Conservation (phyloP, 2,329 filamentous ascomycete genomes). For the Fonsecaea nubica region DNA sequence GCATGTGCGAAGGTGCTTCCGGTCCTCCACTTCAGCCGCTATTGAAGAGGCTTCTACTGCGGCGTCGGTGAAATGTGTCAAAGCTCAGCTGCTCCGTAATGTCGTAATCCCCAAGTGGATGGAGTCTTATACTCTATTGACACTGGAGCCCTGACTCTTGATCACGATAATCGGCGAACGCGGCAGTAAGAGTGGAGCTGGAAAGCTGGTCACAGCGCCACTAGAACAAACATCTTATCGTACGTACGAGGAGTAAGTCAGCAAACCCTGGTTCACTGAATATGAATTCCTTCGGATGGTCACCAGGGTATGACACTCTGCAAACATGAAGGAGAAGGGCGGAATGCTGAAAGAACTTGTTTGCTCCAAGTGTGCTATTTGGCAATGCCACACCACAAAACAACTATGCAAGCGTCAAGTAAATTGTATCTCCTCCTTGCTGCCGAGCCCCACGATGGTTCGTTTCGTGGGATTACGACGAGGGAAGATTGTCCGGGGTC, state of each 20-base stretch:
- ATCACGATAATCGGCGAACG: constrained; percentile 13
- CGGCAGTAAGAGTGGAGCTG: constrained; percentile 4
- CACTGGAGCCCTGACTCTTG: not conserved
- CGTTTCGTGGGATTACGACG: not conserved
- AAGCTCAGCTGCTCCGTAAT: constrained; percentile 3
- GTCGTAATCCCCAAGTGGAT: constrained; percentile 2
- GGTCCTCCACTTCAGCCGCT: constrained; percentile 4
- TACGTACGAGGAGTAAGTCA: not conserved
- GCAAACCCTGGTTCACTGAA: constrained; percentile 10
- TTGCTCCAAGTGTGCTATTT: not conserved
- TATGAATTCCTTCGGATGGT: not conserved
- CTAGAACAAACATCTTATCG: constrained; percentile 10
- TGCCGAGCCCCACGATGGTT: not conserved
- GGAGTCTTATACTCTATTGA: constrained; percentile 1
- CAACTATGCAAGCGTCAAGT: not conserved
- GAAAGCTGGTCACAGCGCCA: constrained; percentile 14
- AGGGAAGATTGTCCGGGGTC: not conserved
- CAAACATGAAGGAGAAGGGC: constrained; percentile 9
- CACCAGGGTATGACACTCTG: not conserved
- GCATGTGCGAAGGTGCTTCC: constrained; percentile 10
- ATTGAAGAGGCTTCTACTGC: constrained; percentile 2
- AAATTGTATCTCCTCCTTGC: not conserved
- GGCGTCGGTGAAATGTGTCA: not conserved
- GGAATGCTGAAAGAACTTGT: not conserved
- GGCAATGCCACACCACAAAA: not conserved